A percentile compares a stretch with the other conserved stretches of the same genome.
phyloP scores from a whole-genome alignment of 129 eudicot genomes.

The Pseudognaphalium luteoalbum region DNA sequence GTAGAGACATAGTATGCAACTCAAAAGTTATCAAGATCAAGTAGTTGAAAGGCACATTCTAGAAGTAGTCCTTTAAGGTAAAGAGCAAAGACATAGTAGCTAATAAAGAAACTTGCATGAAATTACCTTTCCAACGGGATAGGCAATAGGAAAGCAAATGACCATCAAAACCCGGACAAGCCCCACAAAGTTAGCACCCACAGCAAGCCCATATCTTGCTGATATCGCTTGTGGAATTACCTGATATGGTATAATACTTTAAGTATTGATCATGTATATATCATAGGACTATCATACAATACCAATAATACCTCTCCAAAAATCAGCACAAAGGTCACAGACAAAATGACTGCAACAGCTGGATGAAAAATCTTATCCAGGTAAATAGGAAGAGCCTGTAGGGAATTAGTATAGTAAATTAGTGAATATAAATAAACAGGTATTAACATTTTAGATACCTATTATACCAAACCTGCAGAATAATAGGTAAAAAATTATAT shows the following conservation, averaged over 20 bases:
- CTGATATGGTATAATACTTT: slow-evolving; percentile 38
- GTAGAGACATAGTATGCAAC: background rate
- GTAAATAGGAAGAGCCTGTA: slow-evolving; percentile 95
- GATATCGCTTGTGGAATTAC: slow-evolving; percentile 96
- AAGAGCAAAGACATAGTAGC: background rate
- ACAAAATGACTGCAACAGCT: slow-evolving; percentile 75
- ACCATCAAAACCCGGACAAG: slow-evolving; percentile 88
- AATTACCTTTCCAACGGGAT: slow-evolving; percentile 93
- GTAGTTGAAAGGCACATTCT: background rate
- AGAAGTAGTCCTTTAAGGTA: background rate
- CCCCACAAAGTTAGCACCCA: slow-evolving; percentile 88
- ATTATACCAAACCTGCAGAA: background rate
- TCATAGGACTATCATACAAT: slow-evolving; percentile 4
- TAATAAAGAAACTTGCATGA: slow-evolving; percentile 19
- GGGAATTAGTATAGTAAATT: slow-evolving; percentile 22
- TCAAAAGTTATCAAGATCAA: slow-evolving; percentile 1
- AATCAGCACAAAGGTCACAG: slow-evolving; percentile 89
- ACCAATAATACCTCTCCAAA: slow-evolving; percentile 80
- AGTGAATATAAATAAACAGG: background rate
- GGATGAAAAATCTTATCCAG: slow-evolving; percentile 88
- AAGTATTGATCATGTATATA: slow-evolving; percentile 23
- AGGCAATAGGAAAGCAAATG: slow-evolving; percentile 87
- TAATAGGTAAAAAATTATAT: background rate
- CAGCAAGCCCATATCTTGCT: slow-evolving; percentile 91
- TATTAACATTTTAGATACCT: background rate